A percentile compares a stretch with the other conserved stretches of the same genome.
Conservation (phyloP, 768 basidiomycete species). For the Terana coerulea region DNA sequence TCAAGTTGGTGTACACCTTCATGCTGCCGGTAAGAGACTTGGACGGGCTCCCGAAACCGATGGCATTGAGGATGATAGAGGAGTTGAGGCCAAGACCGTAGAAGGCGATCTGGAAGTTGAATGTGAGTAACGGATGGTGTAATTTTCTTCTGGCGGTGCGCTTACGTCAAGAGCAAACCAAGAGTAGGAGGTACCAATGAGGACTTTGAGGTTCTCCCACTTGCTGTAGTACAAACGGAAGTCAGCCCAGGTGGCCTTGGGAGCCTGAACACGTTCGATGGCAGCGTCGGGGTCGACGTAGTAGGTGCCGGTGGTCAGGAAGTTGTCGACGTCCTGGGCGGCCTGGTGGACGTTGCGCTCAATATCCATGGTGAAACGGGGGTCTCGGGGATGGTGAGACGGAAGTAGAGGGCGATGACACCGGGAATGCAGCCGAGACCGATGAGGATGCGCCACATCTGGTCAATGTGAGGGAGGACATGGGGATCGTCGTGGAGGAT, state of each 20-base stretch:
- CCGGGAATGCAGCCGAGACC: conserved; percentile 45
- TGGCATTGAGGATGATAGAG: conserved; percentile 35
- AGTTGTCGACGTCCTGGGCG: conserved; percentile 36
- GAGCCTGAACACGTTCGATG: conserved; percentile 46
- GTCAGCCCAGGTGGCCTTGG: conserved; percentile 40
- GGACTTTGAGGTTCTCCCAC: conserved; percentile 76
- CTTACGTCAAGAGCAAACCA: conserved; percentile 88
- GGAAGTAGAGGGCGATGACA: conserved; percentile 42
- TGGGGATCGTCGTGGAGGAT: conserved; percentile 43
- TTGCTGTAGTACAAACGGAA: conserved; percentile 65
- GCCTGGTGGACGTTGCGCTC: conserved; percentile 44
- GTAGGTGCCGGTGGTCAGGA: conserved; percentile 39
- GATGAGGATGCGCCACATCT: conserved; percentile 43
- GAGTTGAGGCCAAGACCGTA: conserved; percentile 49
- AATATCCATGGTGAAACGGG: conserved; percentile 48
- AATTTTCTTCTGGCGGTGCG: conserved; percentile 21
- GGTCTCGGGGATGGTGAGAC: conserved; percentile 45
- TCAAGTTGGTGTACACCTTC: conserved; percentile 24
- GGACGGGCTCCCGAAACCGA: conserved; percentile 21
- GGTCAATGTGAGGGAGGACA: conserved; percentile 53
- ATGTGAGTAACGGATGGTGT: neutral
- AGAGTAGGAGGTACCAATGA: conserved; percentile 79
- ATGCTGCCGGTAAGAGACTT: conserved; percentile 10
- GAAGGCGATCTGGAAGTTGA: conserved; percentile 35
- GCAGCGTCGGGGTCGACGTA: conserved; percentile 52